These are phyloP conservation scores for Pythium phragmitis DNA, from an alignment of 352 stramenopile genomes.

Conservation along the genomic window DNA sequence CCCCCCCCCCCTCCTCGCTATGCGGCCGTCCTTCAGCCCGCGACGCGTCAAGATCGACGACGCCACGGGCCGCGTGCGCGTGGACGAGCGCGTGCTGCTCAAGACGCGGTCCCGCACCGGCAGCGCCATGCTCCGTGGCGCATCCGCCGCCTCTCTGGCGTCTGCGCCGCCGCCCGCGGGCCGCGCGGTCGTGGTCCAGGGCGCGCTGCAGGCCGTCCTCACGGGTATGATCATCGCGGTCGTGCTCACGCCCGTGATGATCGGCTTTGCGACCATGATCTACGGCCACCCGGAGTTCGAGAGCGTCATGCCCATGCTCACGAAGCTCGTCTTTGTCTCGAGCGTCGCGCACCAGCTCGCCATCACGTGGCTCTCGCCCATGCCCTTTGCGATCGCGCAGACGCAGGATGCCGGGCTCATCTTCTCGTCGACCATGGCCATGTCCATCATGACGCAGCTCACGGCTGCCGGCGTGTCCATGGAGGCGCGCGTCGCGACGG, in stretches of 20 bases:
- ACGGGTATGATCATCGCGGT: conserved; percentile 90
- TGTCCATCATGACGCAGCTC: conserved; percentile 83
- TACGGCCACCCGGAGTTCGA: conserved; percentile 79
- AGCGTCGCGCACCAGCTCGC: conserved; percentile 93
- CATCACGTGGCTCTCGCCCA: conserved; percentile 88
- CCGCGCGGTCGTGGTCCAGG: conserved; percentile 34
- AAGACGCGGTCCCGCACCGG: conserved; percentile 21
- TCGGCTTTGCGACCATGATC: conserved; percentile 94
- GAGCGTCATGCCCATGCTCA: conserved; percentile 55
- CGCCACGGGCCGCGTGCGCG: conserved; percentile 28
- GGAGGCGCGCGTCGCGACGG: conserved; percentile 81
- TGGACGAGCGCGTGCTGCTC: conserved; percentile 41
- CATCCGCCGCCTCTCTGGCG: background rate
- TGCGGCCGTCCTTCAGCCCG: conserved; percentile 50
- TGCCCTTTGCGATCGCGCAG: conserved; percentile 96
- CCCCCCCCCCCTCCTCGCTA: conserved; percentile 8
- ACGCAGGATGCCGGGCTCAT: conserved; percentile 96
- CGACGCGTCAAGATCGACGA: conserved; percentile 40
- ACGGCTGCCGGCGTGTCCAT: conserved; percentile 49
- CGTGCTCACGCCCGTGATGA: conserved; percentile 61
- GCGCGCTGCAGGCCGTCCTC: conserved; percentile 60
- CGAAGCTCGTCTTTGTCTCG: conserved; percentile 93
- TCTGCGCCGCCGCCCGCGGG: background rate
- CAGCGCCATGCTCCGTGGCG: conserved; percentile 15
- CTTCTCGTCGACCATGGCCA: conserved; percentile 94